A percentile compares a stretch with the other conserved stretches of the same genome.
Evolutionary conservation across 345 rosid genomes (phyloP).

Genomic region (Tarenaya hassleriana): DNA sequence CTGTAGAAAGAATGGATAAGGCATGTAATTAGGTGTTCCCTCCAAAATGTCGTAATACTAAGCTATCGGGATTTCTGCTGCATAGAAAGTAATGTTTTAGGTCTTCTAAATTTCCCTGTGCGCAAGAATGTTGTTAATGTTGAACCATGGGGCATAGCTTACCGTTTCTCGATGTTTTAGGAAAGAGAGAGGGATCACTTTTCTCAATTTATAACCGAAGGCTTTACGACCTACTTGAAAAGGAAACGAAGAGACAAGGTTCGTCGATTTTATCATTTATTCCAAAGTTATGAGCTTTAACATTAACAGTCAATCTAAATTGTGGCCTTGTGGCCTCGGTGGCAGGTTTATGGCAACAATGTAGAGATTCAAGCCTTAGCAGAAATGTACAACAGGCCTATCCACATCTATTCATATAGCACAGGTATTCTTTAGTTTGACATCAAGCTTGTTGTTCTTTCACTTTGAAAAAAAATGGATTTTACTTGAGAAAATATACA

Average conservation of each 20-base stretch:
- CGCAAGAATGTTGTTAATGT: too few relatives aligned
- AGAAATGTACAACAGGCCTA: slow-evolving; percentile 96
- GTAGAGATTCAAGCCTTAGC: slow-evolving; percentile 92
- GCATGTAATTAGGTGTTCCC: not conserved
- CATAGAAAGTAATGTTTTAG: not conserved
- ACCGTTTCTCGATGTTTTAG: slow-evolving; percentile 34
- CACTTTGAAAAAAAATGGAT: slow-evolving; percentile 4
- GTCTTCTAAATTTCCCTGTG: too few relatives aligned
- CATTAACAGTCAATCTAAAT: slow-evolving; percentile 1
- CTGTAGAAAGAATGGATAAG: not conserved
- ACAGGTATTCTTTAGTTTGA: slow-evolving; percentile 47
- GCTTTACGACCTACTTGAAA: slow-evolving; percentile 83
- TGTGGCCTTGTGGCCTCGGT: slow-evolving; percentile 8
- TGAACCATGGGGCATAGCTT: slow-evolving; percentile 2
- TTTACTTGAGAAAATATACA: not conserved
- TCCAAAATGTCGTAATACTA: not conserved
- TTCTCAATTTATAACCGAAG: slow-evolving; percentile 94
- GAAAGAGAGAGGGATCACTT: slow-evolving; percentile 96
- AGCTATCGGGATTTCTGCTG: not conserved
- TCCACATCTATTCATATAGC: slow-evolving; percentile 88
- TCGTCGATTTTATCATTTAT: slow-evolving; percentile 11
- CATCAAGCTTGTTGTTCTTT: not conserved
- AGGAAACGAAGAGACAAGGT: slow-evolving; percentile 99
- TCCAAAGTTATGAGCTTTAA: not conserved
- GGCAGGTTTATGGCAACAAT: slow-evolving; percentile 94